phyloP scores from a whole-genome alignment of 148 eudicot genomes.

The Gaultheria prostrata region DNA sequence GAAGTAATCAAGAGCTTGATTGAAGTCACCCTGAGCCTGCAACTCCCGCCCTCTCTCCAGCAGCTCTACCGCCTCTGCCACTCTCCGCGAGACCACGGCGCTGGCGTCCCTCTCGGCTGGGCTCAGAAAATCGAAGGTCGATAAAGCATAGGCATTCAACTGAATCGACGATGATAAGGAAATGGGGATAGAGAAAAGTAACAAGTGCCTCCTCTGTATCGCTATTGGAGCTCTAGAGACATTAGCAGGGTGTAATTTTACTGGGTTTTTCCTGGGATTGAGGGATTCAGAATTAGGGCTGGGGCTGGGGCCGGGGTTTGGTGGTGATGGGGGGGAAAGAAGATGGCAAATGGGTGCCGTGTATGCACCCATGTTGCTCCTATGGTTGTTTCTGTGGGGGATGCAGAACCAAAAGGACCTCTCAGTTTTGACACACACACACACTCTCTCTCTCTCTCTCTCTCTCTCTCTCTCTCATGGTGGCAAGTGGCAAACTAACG shows the following conservation, averaged over 20 bases:
- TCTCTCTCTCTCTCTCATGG: background rate
- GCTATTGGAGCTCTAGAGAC: background rate
- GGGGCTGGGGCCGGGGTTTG: slow-evolving; percentile 5
- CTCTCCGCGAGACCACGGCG: slow-evolving; percentile 23
- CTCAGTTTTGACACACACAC: too few species aligned
- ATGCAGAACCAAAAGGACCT: too few species aligned
- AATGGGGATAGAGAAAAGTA: slow-evolving; percentile 27
- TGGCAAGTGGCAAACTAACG: background rate
- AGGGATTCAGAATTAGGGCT: slow-evolving; percentile 15
- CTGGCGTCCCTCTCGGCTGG: slow-evolving; percentile 32
- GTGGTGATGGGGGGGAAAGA: slow-evolving; percentile 17
- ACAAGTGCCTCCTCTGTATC: slow-evolving; percentile 24
- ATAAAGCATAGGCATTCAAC: background rate
- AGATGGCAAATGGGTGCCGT: slow-evolving; percentile 27
- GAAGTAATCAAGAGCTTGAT: slow-evolving; percentile 34
- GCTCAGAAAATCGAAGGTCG: slow-evolving; percentile 18
- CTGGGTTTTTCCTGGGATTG: background rate
- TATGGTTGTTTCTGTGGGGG: background rate
- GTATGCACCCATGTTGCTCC: slow-evolving; percentile 19
- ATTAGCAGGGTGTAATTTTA: background rate
- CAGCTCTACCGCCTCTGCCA: slow-evolving; percentile 28
- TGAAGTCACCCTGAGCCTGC: slow-evolving; percentile 38
- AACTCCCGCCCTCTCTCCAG: slow-evolving; percentile 32
- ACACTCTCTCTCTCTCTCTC: too few species aligned
- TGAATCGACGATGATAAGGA: slow-evolving; percentile 9